Base-by-base conservation (phyloP, 2,329 filamentous ascomycete genomes). In the Fusarium sterilihyphosum region DNA sequence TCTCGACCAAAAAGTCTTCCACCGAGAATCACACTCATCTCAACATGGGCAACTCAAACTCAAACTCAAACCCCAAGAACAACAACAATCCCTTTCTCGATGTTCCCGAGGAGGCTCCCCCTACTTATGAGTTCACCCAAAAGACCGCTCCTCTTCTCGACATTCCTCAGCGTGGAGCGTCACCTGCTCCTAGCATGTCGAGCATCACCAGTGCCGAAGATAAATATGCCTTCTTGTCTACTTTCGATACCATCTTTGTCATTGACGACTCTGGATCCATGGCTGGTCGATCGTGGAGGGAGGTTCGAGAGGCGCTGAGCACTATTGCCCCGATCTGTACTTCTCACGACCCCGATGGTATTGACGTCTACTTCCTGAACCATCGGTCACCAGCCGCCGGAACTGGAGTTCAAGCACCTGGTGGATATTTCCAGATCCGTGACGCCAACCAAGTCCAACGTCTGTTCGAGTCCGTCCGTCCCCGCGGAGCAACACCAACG, bases 211-310 rank as follows among this genome's bases (percentile, higher is more conserved):
- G 81, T 14, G 82, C 83, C 29, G 91, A 94, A 75, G 92, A 94
- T 77, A 89, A 87, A 5, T 96, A 94, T 80, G 88, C 91, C 5
- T 97, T 97, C 80, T 90, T 98, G 10, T 81, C 84, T 47, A 87
- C 87, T 22, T 98, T 98, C 80, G 94, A 98, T 83, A 98, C 95
- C 38, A 84, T 96, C 64, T 95, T 98, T 81, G 84, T 98, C 3
- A 94, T 98, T 79, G 96, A 98, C 80, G 96, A 98, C 85, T 95
- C 92, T n/a, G 90, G 91, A 10, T 95, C 92, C 77, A 98, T 98
- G 96, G 85, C 86, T 3, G 94, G 92, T 22, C 80, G 85, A n/a
- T 88, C 88, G 29, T 98, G 96, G 96, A 82, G 84, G 18, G 93
- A 98, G 81, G 93, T 94, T 1, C 84, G 88, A 33, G 85, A 88